Percentiles rank a stretch among this genome's conserved stretches.
Conservation (phyloP, 257 asterid species). For the Solanum sparsipilum region DNA sequence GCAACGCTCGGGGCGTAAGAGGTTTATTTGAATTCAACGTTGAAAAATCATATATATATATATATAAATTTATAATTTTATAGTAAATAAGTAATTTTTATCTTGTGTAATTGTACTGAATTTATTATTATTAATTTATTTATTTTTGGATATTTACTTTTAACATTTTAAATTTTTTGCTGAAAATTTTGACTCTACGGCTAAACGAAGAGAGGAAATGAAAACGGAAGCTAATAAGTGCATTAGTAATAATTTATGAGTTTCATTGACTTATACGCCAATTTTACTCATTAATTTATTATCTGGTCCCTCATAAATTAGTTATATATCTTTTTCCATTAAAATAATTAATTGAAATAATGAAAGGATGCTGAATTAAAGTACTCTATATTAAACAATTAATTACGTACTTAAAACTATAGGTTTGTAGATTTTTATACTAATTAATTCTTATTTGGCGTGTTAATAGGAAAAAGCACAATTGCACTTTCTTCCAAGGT, state of each 20-base stretch:
- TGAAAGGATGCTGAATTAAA: neutral
- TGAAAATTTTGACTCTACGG: neutral
- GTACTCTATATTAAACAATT: neutral
- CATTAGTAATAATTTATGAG: neutral
- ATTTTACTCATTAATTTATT: neutral
- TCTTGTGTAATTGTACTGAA: neutral
- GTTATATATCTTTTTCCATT: neutral
- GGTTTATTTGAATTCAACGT: neutral
- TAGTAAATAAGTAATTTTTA: neutral
- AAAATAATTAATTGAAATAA: neutral
- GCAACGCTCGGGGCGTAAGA: rapidly evolving
- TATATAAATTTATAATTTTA: neutral
- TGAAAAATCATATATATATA: too few relatives aligned
- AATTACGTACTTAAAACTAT: neutral
- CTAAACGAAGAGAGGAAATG: too few relatives aligned
- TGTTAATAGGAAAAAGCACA: neutral
- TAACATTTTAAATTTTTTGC: too few relatives aligned
- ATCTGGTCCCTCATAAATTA: neutral
- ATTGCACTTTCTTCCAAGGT: neutral
- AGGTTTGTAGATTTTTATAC: neutral
- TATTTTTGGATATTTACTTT: too few relatives aligned
- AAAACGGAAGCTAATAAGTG: neutral
- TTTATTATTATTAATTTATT: neutral
- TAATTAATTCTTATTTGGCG: neutral
- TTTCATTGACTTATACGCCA: neutral